Conservation (phyloP, 495 filamentous ascomycete genomes). For the Pseudomonodictys pantanalensis region DNA sequence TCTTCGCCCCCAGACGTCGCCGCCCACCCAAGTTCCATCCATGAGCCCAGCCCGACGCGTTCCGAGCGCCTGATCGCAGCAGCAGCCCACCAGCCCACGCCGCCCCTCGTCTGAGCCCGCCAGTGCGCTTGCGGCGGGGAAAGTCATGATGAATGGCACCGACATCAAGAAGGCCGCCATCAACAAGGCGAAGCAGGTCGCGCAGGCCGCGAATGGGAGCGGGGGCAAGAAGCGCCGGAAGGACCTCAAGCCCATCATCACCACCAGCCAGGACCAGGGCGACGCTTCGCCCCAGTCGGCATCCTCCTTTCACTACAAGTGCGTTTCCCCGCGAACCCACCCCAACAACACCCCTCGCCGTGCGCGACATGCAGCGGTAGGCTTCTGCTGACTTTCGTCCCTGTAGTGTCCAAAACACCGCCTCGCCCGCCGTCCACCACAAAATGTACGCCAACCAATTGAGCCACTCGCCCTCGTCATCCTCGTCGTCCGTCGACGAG, state of each 20-base stretch:
- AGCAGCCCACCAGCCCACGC: slow-evolving; percentile 2
- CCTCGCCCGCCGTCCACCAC: slow-evolving; percentile 49
- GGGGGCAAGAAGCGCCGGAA: slow-evolving; percentile 44
- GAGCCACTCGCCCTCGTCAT: slow-evolving; percentile 75
- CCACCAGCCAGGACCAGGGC: slow-evolving; percentile 40
- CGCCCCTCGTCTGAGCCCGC: slow-evolving; percentile 1
- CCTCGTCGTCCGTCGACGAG: slow-evolving; percentile 71
- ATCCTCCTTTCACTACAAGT: slow-evolving; percentile 34
- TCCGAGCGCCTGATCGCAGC: slow-evolving; percentile 20
- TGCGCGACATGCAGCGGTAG: not conserved
- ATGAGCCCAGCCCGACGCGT: slow-evolving; percentile 25
- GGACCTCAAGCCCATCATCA: slow-evolving; percentile 45
- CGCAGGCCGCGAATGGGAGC: slow-evolving; percentile 44
- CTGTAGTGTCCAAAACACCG: slow-evolving; percentile 42
- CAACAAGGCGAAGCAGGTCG: slow-evolving; percentile 71
- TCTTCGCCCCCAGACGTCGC: not conserved
- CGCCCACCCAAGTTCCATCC: not conserved
- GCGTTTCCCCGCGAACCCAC: slow-evolving; percentile 3
- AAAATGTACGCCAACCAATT: slow-evolving; percentile 50
- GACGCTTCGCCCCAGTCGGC: slow-evolving; percentile 38
- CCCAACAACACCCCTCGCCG: not conserved
- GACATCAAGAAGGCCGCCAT: slow-evolving; percentile 70
- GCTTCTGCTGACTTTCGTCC: slow-evolving; percentile 3
- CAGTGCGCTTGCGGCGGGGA: slow-evolving; percentile 20
- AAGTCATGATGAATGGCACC: slow-evolving; percentile 67